Evolutionary conservation across 2,329 filamentous ascomycete genomes (phyloP), one percentile per base, ranked within the genome.

Genomic region (Hirsutella rhossiliensis): DNA sequence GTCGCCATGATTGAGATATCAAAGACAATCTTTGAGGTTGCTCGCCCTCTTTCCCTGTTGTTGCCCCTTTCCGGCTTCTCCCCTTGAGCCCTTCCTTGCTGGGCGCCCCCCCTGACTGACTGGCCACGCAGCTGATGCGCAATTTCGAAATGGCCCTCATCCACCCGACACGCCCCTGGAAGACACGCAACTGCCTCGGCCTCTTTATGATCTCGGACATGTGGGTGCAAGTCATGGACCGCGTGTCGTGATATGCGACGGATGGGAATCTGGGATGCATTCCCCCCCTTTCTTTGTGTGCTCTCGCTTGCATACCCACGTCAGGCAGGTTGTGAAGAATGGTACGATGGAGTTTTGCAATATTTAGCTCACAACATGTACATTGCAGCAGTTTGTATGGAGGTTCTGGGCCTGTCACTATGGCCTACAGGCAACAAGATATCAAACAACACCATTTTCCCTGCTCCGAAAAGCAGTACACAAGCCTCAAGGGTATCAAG

Each of bases 1-100:
- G 56, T 67, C 11, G 64, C 66, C 0, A 44, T 58, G 17, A 56
- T 68, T 29, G 63, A 68, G 42, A 13, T 67, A 23, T 57, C 58
- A 20, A 61, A 62, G 47, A 49, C 56, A 2, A 54, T 67, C 17
- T 64, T 69, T 19, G 68, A 73, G 58, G 64, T 68, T 64, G 4
- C 48, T 49, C 2, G 2, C 15, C 15, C 11, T 30, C 7, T 30
- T 30, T 30, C 29, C 29, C 8, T 31, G 29, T 31, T 32, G 23
- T 23, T 23, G 23, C 23, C 23, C 7, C n/a, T n/a, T 32, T 31
- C 29, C 29, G 13, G 29, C 13, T 31, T 31, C 29, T 13, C 29
- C 13, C 13, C 13, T 31, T n/a, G 30, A 32, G n/a, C 30, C n/a
- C 11, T 12, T 13, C 29, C 13, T 8, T 32, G 4, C 11, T n/a